phyloP scores from a whole-genome alignment of 2,329 filamentous ascomycete species.

The Parafenestella ontariensis region DNA sequence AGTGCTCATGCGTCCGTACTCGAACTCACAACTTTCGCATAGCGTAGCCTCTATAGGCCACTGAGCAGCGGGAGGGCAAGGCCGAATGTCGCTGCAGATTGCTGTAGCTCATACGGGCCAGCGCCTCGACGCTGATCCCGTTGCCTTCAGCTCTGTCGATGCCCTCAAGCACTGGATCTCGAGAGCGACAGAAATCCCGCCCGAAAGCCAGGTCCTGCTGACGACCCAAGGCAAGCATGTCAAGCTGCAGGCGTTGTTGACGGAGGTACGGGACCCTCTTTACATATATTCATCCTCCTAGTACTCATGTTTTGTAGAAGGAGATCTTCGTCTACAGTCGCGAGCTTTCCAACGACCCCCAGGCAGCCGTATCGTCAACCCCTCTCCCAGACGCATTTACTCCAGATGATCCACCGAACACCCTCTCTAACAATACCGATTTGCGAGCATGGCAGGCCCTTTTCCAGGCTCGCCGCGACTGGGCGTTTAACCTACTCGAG shows the following conservation, averaged over 20 bases:
- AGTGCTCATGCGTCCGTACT: slow-evolving; percentile 25
- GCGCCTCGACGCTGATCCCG: slow-evolving; percentile 79
- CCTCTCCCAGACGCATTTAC: slow-evolving; percentile 65
- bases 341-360: slow-evolving; percentile 55
- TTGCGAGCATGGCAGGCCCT: slow-evolving; percentile 87
- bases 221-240: slow-evolving; percentile 84
- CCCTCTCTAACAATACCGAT: slow-evolving; percentile 78
- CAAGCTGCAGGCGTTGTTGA: slow-evolving; percentile 78
- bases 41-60: slow-evolving; percentile 27
- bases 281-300: slow-evolving; percentile 4
- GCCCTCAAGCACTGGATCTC: slow-evolving; percentile 84
- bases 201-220: slow-evolving; percentile 83
- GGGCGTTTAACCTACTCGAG: slow-evolving; percentile 75
- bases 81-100: slow-evolving; percentile 84
- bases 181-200: slow-evolving; percentile 73
- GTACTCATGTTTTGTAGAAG: slow-evolving; percentile 59
- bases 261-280: slow-evolving; percentile 67
- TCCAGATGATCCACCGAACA: slow-evolving; percentile 75
- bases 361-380: slow-evolving; percentile 58
- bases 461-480: slow-evolving; percentile 79
- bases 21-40: slow-evolving; percentile 12
- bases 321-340: slow-evolving; percentile 95
- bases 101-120: slow-evolving; percentile 93
- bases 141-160: slow-evolving; percentile 79
- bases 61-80: slow-evolving; percentile 29